Conservation (phyloP, 2,329 filamentous ascomycete genomes). For the Diplodia mutila region DNA sequence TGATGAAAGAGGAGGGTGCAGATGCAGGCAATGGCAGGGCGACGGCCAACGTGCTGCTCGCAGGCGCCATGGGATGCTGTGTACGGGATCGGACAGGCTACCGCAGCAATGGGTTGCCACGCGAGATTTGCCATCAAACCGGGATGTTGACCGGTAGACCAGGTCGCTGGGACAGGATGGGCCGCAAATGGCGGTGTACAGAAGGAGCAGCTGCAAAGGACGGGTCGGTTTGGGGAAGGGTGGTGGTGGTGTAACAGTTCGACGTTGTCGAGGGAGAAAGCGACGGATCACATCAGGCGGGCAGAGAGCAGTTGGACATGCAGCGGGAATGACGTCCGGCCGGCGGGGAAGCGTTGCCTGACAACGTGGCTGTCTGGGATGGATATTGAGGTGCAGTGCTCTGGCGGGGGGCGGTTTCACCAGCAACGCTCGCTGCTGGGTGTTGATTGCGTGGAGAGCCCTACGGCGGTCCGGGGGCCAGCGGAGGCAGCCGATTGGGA, state of each 20-base stretch:
- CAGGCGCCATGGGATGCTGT: conserved; percentile 21
- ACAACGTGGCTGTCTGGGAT: conserved; percentile 25
- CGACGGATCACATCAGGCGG: conserved; percentile 9
- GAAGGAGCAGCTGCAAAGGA: conserved; percentile 8
- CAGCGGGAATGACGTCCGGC: conserved; percentile 13
- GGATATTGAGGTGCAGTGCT: conserved; percentile 3
- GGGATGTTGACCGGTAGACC: conserved; percentile 17
- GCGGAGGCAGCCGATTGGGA: conserved; percentile 1
- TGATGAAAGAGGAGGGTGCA: neutral
- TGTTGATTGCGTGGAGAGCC: conserved; percentile 5
- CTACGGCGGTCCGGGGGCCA: neutral
- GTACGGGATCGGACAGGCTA: conserved; percentile 20
- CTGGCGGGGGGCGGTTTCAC: conserved; percentile 8
- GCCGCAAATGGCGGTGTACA: conserved; percentile 25
- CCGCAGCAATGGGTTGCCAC: conserved; percentile 27
- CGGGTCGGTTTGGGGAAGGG: neutral
- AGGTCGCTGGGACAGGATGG: conserved; percentile 20
- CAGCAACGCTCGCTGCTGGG: conserved; percentile 12
- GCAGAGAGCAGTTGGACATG: neutral
- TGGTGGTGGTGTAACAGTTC: conserved; percentile 19
- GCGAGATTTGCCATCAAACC: conserved; percentile 24
- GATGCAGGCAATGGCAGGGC: conserved; percentile 20
- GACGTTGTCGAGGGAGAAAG: neutral
- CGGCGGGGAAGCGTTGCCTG: conserved; percentile 15
- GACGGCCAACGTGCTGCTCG: conserved; percentile 15